These are phyloP conservation scores for Stagonosporopsis vannaccii DNA, from an alignment of 2,329 filamentous ascomycete genomes.

Conservation along the genomic window DNA sequence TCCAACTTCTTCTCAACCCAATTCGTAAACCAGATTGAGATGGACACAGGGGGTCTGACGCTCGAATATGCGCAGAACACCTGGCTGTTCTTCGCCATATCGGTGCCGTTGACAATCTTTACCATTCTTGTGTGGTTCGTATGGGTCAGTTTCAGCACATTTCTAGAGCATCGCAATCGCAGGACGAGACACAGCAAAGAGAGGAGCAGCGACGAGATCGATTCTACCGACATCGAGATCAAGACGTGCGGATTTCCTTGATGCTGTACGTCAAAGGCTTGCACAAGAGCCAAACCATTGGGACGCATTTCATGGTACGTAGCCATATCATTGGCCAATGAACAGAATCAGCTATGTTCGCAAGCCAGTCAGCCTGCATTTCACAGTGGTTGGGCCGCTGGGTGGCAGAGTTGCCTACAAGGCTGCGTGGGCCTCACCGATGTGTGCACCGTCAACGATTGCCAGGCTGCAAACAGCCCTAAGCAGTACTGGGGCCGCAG, in stretches of 20 bases:
- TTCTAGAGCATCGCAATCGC: neutral
- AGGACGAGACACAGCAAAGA: neutral
- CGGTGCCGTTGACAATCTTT: constrained; percentile 28
- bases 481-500: neutral
- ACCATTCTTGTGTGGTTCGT: constrained; percentile 31
- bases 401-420: neutral
- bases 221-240: neutral
- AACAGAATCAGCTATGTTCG: neutral
- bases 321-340: neutral
- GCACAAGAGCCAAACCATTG: neutral
- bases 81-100: constrained; percentile 36
- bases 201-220: neutral
- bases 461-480: neutral
- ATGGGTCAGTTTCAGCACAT: constrained; percentile 18
- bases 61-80: constrained; percentile 28
- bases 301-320: neutral
- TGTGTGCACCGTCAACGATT: neutral
- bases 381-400: neutral
- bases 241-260: neutral
- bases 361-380: neutral
- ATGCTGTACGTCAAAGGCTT: neutral
- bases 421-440: neutral
- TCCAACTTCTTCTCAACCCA: constrained; percentile 39
- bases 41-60: constrained; percentile 3
- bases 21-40: constrained; percentile 28